Evolutionary conservation across 202 grass and related monocot species (phyloP).

Genomic region (Thinopyrum obtusiflorum): DNA sequence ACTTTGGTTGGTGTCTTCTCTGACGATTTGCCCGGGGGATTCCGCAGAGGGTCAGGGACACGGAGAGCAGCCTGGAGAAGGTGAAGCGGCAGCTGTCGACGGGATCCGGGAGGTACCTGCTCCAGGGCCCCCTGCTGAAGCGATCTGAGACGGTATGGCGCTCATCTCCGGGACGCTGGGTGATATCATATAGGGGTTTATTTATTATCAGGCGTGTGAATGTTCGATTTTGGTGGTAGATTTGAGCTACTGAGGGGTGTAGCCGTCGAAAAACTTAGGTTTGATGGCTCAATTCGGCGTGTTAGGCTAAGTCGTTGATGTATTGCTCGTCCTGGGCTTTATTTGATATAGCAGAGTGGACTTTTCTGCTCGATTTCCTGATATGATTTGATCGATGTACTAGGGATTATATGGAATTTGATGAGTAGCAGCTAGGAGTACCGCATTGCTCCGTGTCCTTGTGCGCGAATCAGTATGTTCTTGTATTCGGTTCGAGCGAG

Average conservation of each 20-base stretch:
- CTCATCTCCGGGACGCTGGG: neutral
- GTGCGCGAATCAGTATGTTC: neutral
- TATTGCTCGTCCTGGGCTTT: neutral
- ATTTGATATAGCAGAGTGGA: neutral
- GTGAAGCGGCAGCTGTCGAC: conserved; percentile 89
- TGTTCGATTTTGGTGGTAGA: neutral
- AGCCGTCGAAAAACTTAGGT: neutral
- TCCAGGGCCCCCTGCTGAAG: conserved; percentile 88
- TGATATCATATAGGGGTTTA: neutral
- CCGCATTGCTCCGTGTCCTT: neutral
- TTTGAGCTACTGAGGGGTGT: neutral
- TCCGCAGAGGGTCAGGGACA: conserved; percentile 51
- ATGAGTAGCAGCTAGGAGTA: neutral
- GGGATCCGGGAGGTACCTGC: conserved; percentile 78
- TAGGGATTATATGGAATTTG: neutral
- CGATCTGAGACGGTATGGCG: conserved; percentile 93
- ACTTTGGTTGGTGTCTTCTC: neutral
- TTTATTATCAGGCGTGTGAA: neutral
- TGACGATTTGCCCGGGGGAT: conserved; percentile 1
- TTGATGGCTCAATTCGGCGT: neutral
- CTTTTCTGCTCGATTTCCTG: neutral
- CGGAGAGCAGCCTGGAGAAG: conserved; percentile 85
- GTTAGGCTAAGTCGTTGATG: neutral
- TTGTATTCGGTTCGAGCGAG: neutral
- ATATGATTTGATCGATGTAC: neutral